Evolutionary conservation across 1,139 yeast species (phyloP).

Genomic region (Yamadazyma sp.): DNA sequence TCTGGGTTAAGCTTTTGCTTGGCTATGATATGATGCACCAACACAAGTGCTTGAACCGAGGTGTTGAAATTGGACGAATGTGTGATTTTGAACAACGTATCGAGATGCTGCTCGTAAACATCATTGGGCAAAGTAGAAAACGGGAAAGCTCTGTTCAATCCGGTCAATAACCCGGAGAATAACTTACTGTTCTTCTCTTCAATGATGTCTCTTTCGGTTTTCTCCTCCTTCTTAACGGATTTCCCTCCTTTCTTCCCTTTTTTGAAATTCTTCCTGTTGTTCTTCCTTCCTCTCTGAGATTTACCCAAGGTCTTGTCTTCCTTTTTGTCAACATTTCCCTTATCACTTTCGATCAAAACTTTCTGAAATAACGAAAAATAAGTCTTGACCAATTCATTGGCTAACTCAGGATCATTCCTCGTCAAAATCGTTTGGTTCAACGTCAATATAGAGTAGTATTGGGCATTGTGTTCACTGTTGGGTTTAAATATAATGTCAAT

Average conservation of each 20-base stretch:
- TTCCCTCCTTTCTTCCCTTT: conserved; percentile 77
- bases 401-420: conserved; percentile 70
- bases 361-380: conserved; percentile 88
- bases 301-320: conserved; percentile 38
- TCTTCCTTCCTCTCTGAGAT: conserved; percentile 53
- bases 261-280: conserved; percentile 48
- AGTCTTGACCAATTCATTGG: conserved; percentile 78
- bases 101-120: conserved; percentile 73
- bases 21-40: conserved; percentile 73
- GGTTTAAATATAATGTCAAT: conserved; percentile 78
- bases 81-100: conserved; percentile 84
- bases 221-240: conserved; percentile 63
- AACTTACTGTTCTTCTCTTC: conserved; percentile 86
- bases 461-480: conserved; percentile 79
- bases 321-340: conserved; percentile 31
- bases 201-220: conserved; percentile 66
- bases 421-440: conserved; percentile 91
- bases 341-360: conserved; percentile 68
- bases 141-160: conserved; percentile 95
- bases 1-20: conserved; percentile 61
- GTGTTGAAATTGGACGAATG: conserved; percentile 95
- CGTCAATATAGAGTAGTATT: conserved; percentile 84
- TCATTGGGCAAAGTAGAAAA: conserved; percentile 76
- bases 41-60: conserved; percentile 85
- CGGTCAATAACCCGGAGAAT: conserved; percentile 89